A percentile compares a stretch with the other conserved stretches of the same genome.
phyloP scores from a whole-genome alignment of 106 monocot species.

The Phalaenopsis aphrodite region DNA sequence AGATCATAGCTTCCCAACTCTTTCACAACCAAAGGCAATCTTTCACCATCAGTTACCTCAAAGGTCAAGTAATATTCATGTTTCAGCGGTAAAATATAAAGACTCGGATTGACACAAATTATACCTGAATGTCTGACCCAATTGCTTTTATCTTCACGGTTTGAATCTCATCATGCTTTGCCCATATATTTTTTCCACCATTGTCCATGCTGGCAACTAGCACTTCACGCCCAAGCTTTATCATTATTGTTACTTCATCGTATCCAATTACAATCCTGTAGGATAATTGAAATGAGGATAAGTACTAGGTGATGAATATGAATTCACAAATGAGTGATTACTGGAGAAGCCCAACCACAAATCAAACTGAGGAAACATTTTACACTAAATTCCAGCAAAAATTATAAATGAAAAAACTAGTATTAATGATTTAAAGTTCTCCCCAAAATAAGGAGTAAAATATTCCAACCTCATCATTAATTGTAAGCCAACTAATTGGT shows the following conservation, averaged over 20 bases:
- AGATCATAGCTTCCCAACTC: slow-evolving; percentile 98
- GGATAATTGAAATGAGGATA: not conserved
- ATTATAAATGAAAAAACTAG: not conserved
- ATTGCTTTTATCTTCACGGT: slow-evolving; percentile 94
- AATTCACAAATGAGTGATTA: not conserved
- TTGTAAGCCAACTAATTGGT: not conserved
- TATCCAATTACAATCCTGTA: slow-evolving; percentile 91
- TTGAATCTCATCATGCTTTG: slow-evolving; percentile 97
- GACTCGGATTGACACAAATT: not conserved
- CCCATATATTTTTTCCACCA: slow-evolving; percentile 98
- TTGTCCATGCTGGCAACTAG: slow-evolving; percentile 95
- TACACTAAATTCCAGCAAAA: not conserved
- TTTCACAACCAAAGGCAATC: slow-evolving; percentile 87
- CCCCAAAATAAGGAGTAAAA: not conserved
- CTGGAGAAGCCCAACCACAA: not conserved
- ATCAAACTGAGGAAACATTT: not conserved
- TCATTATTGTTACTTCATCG: slow-evolving; percentile 98
- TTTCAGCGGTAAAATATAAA: not conserved
- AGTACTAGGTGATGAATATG: not conserved
- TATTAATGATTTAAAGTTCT: not conserved
- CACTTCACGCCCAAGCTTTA: slow-evolving; percentile 94
- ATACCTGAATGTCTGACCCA: slow-evolving; percentile 75
- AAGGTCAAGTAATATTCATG: slow-evolving; percentile 2
- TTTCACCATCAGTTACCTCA: slow-evolving; percentile 91
- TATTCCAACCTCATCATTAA: not conserved